Conservation (phyloP, 306 rosid genomes). For the Biancaea sappan region DNA sequence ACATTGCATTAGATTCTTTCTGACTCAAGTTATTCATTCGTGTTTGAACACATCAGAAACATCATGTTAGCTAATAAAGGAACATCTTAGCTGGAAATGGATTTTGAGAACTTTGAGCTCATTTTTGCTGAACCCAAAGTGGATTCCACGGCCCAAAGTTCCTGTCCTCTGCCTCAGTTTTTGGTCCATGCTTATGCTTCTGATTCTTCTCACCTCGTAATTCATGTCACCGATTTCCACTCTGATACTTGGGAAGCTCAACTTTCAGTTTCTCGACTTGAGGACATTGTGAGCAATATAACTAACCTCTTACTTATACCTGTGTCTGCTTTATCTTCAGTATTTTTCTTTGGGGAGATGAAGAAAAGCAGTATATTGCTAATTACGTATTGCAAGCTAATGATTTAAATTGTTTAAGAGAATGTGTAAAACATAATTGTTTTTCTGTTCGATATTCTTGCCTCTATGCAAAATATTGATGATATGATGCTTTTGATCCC, state of each 20-base stretch:
- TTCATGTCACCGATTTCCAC: conserved; percentile 71
- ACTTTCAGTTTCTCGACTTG: conserved; percentile 63
- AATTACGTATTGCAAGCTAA: conserved; percentile 7
- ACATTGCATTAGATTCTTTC: background rate
- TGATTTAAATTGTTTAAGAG: conserved; percentile 15
- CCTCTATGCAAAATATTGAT: background rate
- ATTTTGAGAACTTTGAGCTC: conserved; percentile 61
- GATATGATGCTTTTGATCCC: background rate
- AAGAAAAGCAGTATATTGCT: background rate
- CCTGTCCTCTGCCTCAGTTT: conserved; percentile 43
- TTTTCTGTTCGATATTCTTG: conserved; percentile 10
- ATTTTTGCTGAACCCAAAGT: conserved; percentile 65
- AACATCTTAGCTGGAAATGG: conserved; percentile 45
- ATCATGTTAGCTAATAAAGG: background rate
- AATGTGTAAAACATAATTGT: background rate
- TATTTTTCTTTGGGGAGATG: background rate
- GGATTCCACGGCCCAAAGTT: conserved; percentile 41
- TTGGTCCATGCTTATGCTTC: conserved; percentile 59
- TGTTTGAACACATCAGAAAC: background rate
- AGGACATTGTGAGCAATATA: conserved; percentile 66
- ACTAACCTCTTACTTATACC: background rate
- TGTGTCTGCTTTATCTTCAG: conserved; percentile 13
- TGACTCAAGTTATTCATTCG: conserved; percentile 5
- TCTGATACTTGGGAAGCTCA: conserved; percentile 67
- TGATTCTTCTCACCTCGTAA: conserved; percentile 54